A percentile compares a stretch with the other conserved stretches of the same genome.
Evolutionary conservation across 805 yeast species (phyloP).

Genomic region (Ogataea ganodermae): DNA sequence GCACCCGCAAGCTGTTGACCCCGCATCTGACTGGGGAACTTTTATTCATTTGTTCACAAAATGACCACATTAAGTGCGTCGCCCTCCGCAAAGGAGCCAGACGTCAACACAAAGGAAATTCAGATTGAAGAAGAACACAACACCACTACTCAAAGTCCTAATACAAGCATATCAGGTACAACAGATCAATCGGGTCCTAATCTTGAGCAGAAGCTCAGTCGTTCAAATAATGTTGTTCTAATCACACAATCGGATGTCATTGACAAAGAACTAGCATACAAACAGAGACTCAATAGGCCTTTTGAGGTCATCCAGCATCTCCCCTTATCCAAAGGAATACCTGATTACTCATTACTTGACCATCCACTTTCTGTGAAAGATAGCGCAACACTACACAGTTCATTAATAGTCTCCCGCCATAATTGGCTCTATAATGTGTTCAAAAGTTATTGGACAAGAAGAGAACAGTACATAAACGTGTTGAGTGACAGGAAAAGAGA

Average conservation of each 20-base stretch:
- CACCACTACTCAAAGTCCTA: slow-evolving; percentile 8
- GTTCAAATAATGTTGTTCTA: slow-evolving; percentile 28
- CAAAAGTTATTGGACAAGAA: slow-evolving; percentile 67
- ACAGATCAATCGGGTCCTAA: not conserved
- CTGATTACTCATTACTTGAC: slow-evolving; percentile 63
- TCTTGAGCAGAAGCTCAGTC: slow-evolving; percentile 21
- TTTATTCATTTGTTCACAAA: not conserved
- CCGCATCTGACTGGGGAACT: not conserved
- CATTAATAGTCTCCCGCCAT: slow-evolving; percentile 72
- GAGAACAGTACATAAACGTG: slow-evolving; percentile 51
- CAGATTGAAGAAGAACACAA: slow-evolving; percentile 8
- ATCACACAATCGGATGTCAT: slow-evolving; percentile 35
- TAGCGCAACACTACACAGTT: slow-evolving; percentile 68
- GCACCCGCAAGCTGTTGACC: not conserved
- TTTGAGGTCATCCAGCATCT: slow-evolving; percentile 64
- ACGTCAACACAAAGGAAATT: not conserved
- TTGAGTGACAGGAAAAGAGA: slow-evolving; percentile 58
- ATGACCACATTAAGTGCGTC: slow-evolving; percentile 9
- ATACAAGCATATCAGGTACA: not conserved
- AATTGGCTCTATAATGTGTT: slow-evolving; percentile 71
- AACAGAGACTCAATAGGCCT: slow-evolving; percentile 47
- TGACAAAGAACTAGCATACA: slow-evolving; percentile 32
- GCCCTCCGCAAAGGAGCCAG: slow-evolving; percentile 9
- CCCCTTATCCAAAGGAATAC: slow-evolving; percentile 65
- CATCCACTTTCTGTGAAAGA: slow-evolving; percentile 72